Evolutionary conservation across 192 early-diverging fungal species (phyloP), one percentile per base, ranked within the genome.

Genomic region (Helicostylum pulchrum): DNA sequence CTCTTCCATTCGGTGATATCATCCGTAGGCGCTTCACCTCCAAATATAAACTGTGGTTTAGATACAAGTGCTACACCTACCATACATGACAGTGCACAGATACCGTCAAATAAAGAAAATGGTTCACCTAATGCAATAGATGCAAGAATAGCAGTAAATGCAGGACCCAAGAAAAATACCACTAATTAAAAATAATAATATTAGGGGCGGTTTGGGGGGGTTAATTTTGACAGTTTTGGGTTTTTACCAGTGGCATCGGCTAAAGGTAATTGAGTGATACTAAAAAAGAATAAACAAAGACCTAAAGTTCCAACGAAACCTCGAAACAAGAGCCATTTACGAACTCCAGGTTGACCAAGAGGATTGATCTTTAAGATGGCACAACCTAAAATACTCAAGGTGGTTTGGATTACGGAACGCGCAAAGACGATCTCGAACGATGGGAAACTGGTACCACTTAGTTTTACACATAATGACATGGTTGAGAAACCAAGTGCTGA

Each of bases 91-190:
- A 66, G 32, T 0, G 88, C 78, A 2, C 84, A 83, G 0, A 78
- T 19, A 0, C 75, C 68, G 61, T 93, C 89, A 39, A 88, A 70
- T 0, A 50, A 44, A 3, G 78, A 83, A 61, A 90, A 88, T 0
- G 82, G 77, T 62, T 93, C 91, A 19, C 78, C 77, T 1, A 93
- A 72, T 47, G 78, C 75, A 54, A 83, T 46, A 45, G 76, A 61
- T 0, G 85, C 91, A 54, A 90, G 68, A 21, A 93, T 67, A 0
- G 89, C 86, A 15, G 88, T 90, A 66, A 93, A 89, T n/a, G 83
- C 82, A 3, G 91, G 90, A 10, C 82, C 83, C 6, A 87, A 83
- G 64, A 91, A 93, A 62, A 91, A 93, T 8, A 91, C 73, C 3
- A 89, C 88, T 31, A 44, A 1, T 7, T 7, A 46, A 12, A 55